Percentiles rank a stretch among this genome's conserved stretches.
Conservation (phyloP, 176 grass and related monocot species). For the Zoysia japonica region DNA sequence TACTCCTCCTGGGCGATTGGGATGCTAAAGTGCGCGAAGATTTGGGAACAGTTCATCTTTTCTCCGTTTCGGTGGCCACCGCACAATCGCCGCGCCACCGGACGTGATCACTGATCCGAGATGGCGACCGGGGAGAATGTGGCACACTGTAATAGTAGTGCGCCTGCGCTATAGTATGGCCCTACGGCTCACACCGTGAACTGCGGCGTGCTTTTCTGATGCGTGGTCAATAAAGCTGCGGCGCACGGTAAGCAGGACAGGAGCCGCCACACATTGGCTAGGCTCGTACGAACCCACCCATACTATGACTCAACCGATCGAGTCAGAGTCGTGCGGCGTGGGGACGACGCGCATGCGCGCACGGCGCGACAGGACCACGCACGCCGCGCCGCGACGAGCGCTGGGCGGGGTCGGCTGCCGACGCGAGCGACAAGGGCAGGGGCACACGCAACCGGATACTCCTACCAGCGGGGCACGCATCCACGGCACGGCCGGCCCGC, state of each 20-base stretch:
- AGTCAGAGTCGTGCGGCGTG: constrained; percentile 2
- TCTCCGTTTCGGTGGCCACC: not conserved
- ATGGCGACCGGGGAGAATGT: not conserved
- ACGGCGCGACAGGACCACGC: not conserved
- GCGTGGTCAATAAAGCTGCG: constrained; percentile 25
- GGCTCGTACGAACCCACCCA: not conserved
- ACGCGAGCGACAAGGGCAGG: not conserved
- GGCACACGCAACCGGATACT: not conserved
- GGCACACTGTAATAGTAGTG: not conserved
- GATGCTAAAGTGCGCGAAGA: not conserved
- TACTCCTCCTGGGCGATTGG: not conserved
- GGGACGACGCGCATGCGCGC: not conserved
- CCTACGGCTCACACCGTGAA: not conserved
- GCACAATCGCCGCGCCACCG: not conserved
- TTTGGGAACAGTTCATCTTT: not conserved
- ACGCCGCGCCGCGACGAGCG: not conserved
- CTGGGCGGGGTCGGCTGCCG: not conserved
- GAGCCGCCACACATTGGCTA: not conserved
- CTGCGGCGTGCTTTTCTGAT: not conserved
- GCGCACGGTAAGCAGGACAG: not conserved
- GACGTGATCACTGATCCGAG: not conserved
- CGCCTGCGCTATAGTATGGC: not conserved
- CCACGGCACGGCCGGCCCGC: not conserved
- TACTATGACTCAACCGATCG: not conserved
- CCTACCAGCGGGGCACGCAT: not conserved